phyloP scores from a whole-genome alignment of 805 yeast genomes.

The Vanderwaltozyma polyspora region DNA sequence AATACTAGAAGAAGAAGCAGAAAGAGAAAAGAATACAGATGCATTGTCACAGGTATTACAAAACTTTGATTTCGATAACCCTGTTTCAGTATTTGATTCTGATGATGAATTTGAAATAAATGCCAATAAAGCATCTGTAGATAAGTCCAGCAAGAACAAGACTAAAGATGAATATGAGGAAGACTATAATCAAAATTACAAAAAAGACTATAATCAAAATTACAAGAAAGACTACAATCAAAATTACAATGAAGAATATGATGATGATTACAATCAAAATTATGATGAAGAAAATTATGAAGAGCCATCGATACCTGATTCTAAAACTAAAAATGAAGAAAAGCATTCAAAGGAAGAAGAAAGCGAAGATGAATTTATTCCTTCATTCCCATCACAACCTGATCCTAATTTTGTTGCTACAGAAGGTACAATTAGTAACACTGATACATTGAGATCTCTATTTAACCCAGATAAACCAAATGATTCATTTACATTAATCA shows the following conservation, averaged over 20 bases:
- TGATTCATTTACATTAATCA: slow-evolving; percentile 33
- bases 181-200: slow-evolving; percentile 1
- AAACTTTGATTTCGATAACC: slow-evolving; percentile 42
- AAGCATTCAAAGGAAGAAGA: slow-evolving; percentile 22
- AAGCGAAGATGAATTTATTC: slow-evolving; percentile 39
- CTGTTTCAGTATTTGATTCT: slow-evolving; percentile 32
- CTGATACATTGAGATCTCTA: slow-evolving; percentile 53
- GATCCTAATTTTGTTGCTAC: slow-evolving; percentile 1
- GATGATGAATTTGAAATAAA: slow-evolving; percentile 32
- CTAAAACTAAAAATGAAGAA: slow-evolving; percentile 20
- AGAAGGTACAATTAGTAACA: slow-evolving; percentile 31
- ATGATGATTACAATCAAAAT: neutral
- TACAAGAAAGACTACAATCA: slow-evolving; percentile 1
- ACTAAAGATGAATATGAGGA: neutral
- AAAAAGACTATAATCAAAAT: neutral
- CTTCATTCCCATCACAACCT: slow-evolving; percentile 35
- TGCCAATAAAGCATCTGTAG: slow-evolving; percentile 5
- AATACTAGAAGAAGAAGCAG: slow-evolving; percentile 30
- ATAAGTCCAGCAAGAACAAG: slow-evolving; percentile 7
- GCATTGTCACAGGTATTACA: slow-evolving; percentile 39
- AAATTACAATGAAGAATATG: slow-evolving; percentile 1
- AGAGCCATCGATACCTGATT: slow-evolving; percentile 3
- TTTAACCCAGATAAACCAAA: slow-evolving; percentile 36
- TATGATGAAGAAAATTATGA: neutral
- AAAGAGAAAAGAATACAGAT: slow-evolving; percentile 33